phyloP scores from a whole-genome alignment of 2,329 filamentous ascomycete species.

The Stachybotrys elegans region DNA sequence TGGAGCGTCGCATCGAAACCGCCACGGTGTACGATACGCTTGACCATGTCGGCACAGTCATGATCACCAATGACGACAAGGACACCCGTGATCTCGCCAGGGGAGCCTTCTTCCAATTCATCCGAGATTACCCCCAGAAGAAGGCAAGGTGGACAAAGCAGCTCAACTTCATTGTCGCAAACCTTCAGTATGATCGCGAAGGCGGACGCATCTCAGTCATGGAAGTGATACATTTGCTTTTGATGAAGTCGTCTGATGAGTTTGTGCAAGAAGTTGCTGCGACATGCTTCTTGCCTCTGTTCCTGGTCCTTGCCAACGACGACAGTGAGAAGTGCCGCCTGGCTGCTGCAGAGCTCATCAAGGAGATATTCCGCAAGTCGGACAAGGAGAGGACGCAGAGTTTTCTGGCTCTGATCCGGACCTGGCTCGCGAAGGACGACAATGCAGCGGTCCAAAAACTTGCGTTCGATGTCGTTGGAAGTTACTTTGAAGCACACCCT shows the following conservation, averaged over 20 bases:
- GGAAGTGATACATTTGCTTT: conserved; percentile 81
- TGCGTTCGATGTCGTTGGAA: conserved; percentile 73
- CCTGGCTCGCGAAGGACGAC: conserved; percentile 71
- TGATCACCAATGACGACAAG: conserved; percentile 93
- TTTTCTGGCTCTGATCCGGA: conserved; percentile 65
- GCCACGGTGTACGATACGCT: conserved; percentile 86
- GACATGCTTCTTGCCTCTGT: conserved; percentile 78
- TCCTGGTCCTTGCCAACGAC: conserved; percentile 84
- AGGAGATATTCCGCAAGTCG: conserved; percentile 73
- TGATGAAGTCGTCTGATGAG: conserved; percentile 78
- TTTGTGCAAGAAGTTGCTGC: conserved; percentile 77
- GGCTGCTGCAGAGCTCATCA: conserved; percentile 74
- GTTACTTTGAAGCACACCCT: conserved; percentile 72
- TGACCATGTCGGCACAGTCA: conserved; percentile 83
- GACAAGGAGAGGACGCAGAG: conserved; percentile 66
- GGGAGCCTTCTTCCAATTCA: conserved; percentile 88
- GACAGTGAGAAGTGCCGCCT: conserved; percentile 80
- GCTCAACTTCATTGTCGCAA: conserved; percentile 80
- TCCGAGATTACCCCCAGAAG: conserved; percentile 90
- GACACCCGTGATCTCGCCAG: conserved; percentile 82
- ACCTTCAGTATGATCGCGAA: conserved; percentile 83
- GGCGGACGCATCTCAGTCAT: conserved; percentile 89
- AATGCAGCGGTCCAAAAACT: conserved; percentile 67
- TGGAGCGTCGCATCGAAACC: conserved; percentile 80
- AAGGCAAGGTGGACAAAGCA: conserved; percentile 87